Base-by-base conservation (phyloP, 2,329 filamentous ascomycete species). In the Fonsecaea pugnacius region DNA sequence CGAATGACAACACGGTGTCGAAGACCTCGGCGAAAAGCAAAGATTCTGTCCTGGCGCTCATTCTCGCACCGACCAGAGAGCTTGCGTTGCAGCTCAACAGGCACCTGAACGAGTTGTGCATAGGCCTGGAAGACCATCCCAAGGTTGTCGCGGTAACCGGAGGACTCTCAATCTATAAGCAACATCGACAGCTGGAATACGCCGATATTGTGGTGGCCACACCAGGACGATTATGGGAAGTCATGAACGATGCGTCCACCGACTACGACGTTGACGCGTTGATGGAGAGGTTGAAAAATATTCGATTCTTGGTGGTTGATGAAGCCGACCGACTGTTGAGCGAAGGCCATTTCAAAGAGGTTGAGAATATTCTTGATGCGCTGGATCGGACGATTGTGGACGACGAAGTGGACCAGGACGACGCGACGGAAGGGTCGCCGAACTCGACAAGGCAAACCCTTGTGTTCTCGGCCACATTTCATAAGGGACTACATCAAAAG, bases 391-490 rank as follows among this genome's bases (percentile, higher is more conserved):
- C 82, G 6, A 76, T 79, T 0, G 78, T 82, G 5, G 77, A 80
- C 35, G 79, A 81, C n/a, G 82, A 82, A 1, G 80, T 83, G 3
- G 80, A 83, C 9, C 77, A 80, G 0, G 72, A 77, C 6, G 63
- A 77, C 6, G 63, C 69, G 9, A 66, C 69, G 14, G 21, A 52
- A 33, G n/a, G 51, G 52, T 48, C 55, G 51, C 27, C 24, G 61
- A 58, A 69, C 68, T 74, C 80, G 48, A 73, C 84, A 16, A 82
- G 94, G 46, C 95, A 99, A 74, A 98, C 93, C 0, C 84, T 99
- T 0, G 92, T 99, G 21, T 99, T 99, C 77, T 98, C 95, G 0
- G 95, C 95, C 0, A 99, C 95, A 0, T 96, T 99, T 76, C 91
- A 96, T 74, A 94, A 93, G 73, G 89, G 89, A 0, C 79, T 99